Conservation (phyloP, 345 rosid genomes). For the Laguncularia racemosa region DNA sequence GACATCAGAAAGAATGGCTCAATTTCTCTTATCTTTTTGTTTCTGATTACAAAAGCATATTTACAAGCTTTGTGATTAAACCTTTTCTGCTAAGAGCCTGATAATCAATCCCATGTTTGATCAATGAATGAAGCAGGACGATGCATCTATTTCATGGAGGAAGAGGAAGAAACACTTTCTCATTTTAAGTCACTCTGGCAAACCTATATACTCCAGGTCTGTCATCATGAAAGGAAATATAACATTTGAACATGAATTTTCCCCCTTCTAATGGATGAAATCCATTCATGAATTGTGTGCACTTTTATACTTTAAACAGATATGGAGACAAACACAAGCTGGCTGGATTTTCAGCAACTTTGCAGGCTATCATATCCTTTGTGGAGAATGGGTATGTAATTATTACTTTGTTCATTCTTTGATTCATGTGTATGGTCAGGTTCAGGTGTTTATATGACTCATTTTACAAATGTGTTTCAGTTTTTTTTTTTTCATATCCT, state of each 20-base stretch:
- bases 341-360: conserved; percentile 97
- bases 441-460: too few species aligned
- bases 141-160: conserved; percentile 93
- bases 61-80: too few species aligned
- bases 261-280: not conserved
- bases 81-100: too few species aligned
- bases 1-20: too few species aligned
- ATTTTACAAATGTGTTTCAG: too few species aligned
- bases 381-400: conserved; percentile 75
- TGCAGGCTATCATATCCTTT: conserved; percentile 97
- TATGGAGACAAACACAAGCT: conserved; percentile 98
- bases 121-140: conserved; percentile 75
- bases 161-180: conserved; percentile 98
- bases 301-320: conserved; percentile 24
- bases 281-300: too few species aligned
- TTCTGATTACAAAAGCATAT: too few species aligned
- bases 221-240: conserved; percentile 2
- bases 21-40: too few species aligned
- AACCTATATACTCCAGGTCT: conserved; percentile 98
- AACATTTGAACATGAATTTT: not conserved
- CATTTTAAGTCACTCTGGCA: conserved; percentile 92
- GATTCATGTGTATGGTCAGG: too few species aligned
- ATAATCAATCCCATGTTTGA: conserved; percentile 2
- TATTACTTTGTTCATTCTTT: too few species aligned
- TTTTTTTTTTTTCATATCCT: not conserved